Evolutionary conservation across 2,329 filamentous ascomycete species (phyloP).

Genomic region (Hymenotorrendiella dingleyae): DNA sequence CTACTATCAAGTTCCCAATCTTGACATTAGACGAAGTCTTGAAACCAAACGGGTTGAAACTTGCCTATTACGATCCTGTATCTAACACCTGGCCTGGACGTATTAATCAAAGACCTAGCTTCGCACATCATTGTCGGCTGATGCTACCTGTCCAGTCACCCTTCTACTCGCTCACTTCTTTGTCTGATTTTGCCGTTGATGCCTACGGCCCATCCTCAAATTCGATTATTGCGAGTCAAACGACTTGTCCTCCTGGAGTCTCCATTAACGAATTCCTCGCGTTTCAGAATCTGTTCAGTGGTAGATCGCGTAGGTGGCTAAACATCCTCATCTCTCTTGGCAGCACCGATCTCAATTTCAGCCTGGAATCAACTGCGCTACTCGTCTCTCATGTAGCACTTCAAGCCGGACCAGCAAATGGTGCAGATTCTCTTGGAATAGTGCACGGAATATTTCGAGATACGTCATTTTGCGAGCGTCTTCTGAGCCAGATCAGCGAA

Average conservation of each 20-base stretch:
- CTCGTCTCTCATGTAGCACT: conserved; percentile 47
- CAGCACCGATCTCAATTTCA: conserved; percentile 54
- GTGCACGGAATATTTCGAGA: conserved; percentile 46
- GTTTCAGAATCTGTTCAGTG: conserved; percentile 39
- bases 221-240: conserved; percentile 39
- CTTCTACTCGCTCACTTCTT: conserved; percentile 15
- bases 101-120: conserved; percentile 20
- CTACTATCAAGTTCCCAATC: conserved; percentile 24
- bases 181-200: conserved; percentile 16
- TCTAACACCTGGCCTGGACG: conserved; percentile 28
- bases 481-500: conserved; percentile 43
- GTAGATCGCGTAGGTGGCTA: conserved; percentile 40
- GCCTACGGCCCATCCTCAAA: conserved; percentile 34
- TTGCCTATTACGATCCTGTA: conserved; percentile 28
- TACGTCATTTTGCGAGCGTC: conserved; percentile 39
- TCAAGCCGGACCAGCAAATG: conserved; percentile 46
- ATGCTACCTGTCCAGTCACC: conserved; percentile 29
- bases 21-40: no score
- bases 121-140: conserved; percentile 32
- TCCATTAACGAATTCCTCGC: conserved; percentile 43
- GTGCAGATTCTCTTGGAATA: conserved; percentile 34
- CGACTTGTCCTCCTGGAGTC: conserved; percentile 40
- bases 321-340: conserved; percentile 44
- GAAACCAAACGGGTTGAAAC: conserved; percentile 23
- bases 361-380: conserved; percentile 42